Conservation (phyloP, 75 land plant species). For the Cupressus sempervirens region DNA sequence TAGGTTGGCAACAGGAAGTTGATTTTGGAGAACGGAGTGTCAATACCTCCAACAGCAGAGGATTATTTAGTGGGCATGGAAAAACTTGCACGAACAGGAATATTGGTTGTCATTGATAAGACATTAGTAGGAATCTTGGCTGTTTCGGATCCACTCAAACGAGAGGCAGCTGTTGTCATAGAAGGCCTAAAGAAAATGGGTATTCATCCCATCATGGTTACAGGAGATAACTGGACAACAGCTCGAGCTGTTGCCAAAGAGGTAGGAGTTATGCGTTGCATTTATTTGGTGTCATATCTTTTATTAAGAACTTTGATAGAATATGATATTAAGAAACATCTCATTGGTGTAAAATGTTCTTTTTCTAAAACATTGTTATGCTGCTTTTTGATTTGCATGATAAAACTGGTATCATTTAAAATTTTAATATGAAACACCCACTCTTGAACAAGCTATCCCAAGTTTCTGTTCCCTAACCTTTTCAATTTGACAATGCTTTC, state of each 20-base stretch:
- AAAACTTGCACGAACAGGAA: conserved; percentile 69
- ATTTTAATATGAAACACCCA: neutral
- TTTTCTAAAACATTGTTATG: neutral
- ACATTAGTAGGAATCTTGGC: conserved; percentile 62
- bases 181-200: conserved; percentile 74
- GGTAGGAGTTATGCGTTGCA: conserved; percentile 26
- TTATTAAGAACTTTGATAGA: neutral
- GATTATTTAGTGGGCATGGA: conserved; percentile 61
- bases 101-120: conserved; percentile 64
- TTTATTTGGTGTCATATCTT: neutral
- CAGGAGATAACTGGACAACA: conserved; percentile 96
- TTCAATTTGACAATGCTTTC: neutral
- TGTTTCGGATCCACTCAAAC: conserved; percentile 83
- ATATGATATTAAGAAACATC: neutral
- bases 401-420: neutral
- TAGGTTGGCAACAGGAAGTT: conserved; percentile 84
- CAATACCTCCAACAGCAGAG: conserved; percentile 56
- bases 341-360: neutral
- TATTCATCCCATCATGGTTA: conserved; percentile 79
- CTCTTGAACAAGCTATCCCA: neutral
- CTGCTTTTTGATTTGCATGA: neutral
- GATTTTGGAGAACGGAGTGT: conserved; percentile 57
- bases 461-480: neutral
- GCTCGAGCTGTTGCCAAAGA: conserved; percentile 87
- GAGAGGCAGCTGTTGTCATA: conserved; percentile 88